Base-by-base conservation (phyloP, 352 stramenopile species). In the Saprolegnia diclina region DNA sequence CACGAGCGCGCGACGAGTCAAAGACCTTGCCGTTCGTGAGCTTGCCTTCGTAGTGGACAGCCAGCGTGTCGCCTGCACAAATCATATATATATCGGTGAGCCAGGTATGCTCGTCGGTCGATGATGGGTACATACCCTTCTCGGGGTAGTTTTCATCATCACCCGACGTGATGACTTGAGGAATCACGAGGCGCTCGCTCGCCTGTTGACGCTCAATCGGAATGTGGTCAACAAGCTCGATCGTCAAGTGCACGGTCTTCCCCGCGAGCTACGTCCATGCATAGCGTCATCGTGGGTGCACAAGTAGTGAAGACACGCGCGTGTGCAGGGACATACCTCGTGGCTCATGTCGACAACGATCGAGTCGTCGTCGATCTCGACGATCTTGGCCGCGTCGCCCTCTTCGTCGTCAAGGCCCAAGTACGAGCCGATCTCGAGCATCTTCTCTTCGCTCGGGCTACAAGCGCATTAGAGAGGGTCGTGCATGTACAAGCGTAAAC, bases 21-120 rank as follows among this genome's bases (percentile, higher is more conserved):
- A 94, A 94, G 13, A 88, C 76, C 22, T 72, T 82, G 42, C 81
- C 83, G 69, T 90, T 71, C 40, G 76, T 71, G 5, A 94, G 74
- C 67, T 82, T 87, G 69, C 84, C 87, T n/a, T 77, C 82, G 77
- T 94, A 94, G 72, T 94, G 87, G 78, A 94, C 90, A 16, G 89
- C 82, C 63, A 94, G 76, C 26, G 79, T 90, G 66, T 94, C 83
- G 29, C 87, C 87, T 61, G 78, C 79, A 52, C 59, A 24, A 19
- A 16, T 9, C 11, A 7, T 18, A 42, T 21, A 9, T 62, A 40
- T 21, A 63, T 46, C 3, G n/a, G 10, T 56, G 24, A 14, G 9
- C 38, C 56, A 38, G 18, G 2, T 29, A n/a, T n/a, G n/a, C 9
- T 42, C 5, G 24, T 64, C n/a, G n/a, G n/a, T n/a, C n/a, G n/a